A percentile compares a stretch with the other conserved stretches of the same genome.
phyloP scores from a whole-genome alignment of 108 stramenopile genomes.

The Cyclotella baltica region DNA sequence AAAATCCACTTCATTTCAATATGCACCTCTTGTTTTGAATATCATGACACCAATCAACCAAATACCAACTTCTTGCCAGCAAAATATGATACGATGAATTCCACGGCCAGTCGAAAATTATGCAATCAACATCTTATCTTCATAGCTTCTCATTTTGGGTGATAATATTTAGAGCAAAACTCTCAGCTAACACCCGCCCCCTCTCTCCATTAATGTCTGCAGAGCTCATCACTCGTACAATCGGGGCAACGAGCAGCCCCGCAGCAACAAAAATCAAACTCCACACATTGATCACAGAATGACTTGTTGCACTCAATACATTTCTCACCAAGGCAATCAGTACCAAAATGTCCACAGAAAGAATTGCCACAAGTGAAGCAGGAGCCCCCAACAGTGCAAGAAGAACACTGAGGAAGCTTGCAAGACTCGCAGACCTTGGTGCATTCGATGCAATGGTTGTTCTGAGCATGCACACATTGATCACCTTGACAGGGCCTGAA shows the following conservation, averaged over 20 bases:
- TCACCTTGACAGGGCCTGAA: background rate
- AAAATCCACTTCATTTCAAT: too few relatives aligned
- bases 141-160: too few relatives aligned
- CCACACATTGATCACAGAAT: background rate
- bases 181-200: background rate
- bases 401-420: background rate
- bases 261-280: conserved; percentile 3
- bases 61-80: too few relatives aligned
- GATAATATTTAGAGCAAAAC: too few relatives aligned
- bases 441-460: background rate
- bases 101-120: too few relatives aligned
- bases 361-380: background rate
- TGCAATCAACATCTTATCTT: too few relatives aligned
- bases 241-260: background rate
- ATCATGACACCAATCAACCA: too few relatives aligned
- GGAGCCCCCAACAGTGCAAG: background rate
- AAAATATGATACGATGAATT: too few relatives aligned
- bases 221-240: background rate
- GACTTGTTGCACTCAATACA: background rate
- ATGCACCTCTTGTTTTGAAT: too few relatives aligned
- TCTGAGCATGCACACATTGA: background rate
- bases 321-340: background rate
- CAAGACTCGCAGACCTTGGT: background rate
- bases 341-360: background rate
- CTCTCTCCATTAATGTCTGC: background rate